phyloP scores from a whole-genome alignment of 345 rosid genomes.

The Melastoma malabathricum region DNA sequence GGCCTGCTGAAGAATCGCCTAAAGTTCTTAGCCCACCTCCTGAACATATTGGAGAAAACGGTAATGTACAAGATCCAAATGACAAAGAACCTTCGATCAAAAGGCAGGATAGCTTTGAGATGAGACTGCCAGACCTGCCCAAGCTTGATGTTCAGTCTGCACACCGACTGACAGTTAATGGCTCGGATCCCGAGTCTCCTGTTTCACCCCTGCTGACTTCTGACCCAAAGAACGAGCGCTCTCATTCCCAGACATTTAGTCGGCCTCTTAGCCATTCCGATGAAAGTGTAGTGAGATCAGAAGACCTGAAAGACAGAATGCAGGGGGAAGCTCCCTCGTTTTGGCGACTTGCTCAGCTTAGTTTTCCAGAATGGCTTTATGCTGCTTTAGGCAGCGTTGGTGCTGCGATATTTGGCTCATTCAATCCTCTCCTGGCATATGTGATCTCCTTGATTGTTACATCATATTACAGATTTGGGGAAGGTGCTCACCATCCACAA shows the following conservation, averaged over 20 bases:
- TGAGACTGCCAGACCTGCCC: conserved; percentile 82
- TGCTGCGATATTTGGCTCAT: conserved; percentile 97
- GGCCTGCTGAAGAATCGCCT: conserved; percentile 66
- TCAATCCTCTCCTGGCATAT: conserved; percentile 95
- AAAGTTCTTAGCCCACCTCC: conserved; percentile 59
- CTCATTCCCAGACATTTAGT: conserved; percentile 97
- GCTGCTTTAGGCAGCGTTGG: conserved; percentile 97
- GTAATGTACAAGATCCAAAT: conserved; percentile 38
- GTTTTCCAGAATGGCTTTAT: conserved; percentile 96
- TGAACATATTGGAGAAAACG: conserved; percentile 70
- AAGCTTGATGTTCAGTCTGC: conserved; percentile 75
- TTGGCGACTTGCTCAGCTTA: conserved; percentile 89
- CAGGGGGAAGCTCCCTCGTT: conserved; percentile 64
- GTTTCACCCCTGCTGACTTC: conserved; percentile 91
- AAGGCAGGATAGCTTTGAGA: conserved; percentile 99
- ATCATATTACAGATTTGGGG: conserved; percentile 38
- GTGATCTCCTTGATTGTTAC: conserved; percentile 81
- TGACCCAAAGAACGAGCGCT: conserved; percentile 88
- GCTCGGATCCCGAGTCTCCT: conserved; percentile 98
- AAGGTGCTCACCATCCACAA: conserved; percentile 32
- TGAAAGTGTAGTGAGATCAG: conserved; percentile 39
- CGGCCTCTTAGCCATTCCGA: conserved; percentile 75
- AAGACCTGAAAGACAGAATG: conserved; percentile 35
- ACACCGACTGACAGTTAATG: conserved; percentile 51
- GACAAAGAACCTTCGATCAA: conserved; percentile 80